A percentile compares a stretch with the other conserved stretches of the same genome.
Conservation (phyloP, 2,329 filamentous ascomycete genomes). For the Moelleriella libera region DNA sequence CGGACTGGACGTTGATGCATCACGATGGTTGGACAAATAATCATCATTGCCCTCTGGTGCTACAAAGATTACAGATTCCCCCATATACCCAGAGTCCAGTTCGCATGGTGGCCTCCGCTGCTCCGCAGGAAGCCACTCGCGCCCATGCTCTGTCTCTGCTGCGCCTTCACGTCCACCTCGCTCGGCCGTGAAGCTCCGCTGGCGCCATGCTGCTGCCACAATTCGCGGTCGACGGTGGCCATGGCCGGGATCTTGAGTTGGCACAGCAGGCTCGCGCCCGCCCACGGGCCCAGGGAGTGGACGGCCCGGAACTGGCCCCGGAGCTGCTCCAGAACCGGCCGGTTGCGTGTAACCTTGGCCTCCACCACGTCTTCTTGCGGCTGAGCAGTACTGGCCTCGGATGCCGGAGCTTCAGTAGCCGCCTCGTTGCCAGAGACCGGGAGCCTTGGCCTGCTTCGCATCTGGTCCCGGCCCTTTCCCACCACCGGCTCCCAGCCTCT, state of each 20-base stretch:
- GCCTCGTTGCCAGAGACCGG: too few species aligned
- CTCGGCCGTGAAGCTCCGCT: constrained; percentile 43
- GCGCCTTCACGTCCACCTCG: constrained; percentile 43
- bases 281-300: constrained; percentile 60
- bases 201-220: constrained; percentile 54
- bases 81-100: constrained; percentile 52
- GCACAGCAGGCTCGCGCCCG: constrained; percentile 56
- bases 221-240: constrained; percentile 56
- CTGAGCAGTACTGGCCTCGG: constrained; percentile 10
- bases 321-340: constrained; percentile 23
- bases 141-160: constrained; percentile 52
- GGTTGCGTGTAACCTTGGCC: constrained; percentile 20
- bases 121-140: constrained; percentile 30
- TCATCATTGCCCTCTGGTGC: neutral
- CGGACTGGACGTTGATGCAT: too few species aligned
- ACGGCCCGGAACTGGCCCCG: constrained; percentile 51
- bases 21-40: neutral
- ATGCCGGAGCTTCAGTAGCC: neutral
- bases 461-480: constrained; percentile 47
- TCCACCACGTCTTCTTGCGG: constrained; percentile 18
- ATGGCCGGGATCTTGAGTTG: constrained; percentile 55
- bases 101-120: constrained; percentile 24
- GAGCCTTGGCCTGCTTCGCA: constrained; percentile 9
- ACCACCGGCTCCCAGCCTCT: constrained; percentile 67
- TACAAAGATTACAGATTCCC: constrained; percentile 27